Conservation (phyloP, 2,329 filamentous ascomycete genomes). For the Aspergillus amoenus region DNA sequence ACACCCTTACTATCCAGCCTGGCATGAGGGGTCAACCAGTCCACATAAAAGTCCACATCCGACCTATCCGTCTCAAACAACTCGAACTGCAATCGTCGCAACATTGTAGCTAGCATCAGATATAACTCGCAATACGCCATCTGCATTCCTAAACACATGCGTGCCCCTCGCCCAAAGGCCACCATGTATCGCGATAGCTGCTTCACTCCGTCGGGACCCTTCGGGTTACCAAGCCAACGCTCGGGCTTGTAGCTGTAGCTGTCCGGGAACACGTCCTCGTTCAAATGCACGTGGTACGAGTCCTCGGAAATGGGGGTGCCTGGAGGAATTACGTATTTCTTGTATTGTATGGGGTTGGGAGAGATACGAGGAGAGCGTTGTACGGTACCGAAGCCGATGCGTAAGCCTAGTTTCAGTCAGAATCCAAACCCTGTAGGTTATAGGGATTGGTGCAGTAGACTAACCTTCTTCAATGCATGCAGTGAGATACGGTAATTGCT, state of each 20-base stretch:
- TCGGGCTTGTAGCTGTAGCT: background rate
- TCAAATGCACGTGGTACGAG: constrained; percentile 3
- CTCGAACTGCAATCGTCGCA: background rate
- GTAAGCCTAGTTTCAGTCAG: background rate
- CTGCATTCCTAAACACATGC: constrained; percentile 3
- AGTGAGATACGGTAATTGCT: constrained; percentile 1
- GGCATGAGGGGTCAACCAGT: too few relatives aligned
- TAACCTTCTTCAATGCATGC: constrained; percentile 3
- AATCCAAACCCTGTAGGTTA: too few relatives aligned
- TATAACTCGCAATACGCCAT: constrained; percentile 5
- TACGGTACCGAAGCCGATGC: background rate
- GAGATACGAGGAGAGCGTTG: too few relatives aligned
- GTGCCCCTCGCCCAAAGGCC: constrained; percentile 1
- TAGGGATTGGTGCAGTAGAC: background rate
- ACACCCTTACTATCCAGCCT: too few relatives aligned
- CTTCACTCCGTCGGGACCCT: background rate
- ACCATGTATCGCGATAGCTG: background rate
- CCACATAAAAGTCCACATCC: too few relatives aligned
- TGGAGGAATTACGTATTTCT: background rate
- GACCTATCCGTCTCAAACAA: too few relatives aligned
- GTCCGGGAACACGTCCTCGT: background rate
- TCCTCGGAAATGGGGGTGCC: constrained; percentile 1
- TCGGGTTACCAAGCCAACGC: background rate
- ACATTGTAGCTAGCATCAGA: background rate
- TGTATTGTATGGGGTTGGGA: too few relatives aligned